Base-by-base conservation (phyloP, 1,284 basidiomycete genomes). In the Caloboletus firmus region DNA sequence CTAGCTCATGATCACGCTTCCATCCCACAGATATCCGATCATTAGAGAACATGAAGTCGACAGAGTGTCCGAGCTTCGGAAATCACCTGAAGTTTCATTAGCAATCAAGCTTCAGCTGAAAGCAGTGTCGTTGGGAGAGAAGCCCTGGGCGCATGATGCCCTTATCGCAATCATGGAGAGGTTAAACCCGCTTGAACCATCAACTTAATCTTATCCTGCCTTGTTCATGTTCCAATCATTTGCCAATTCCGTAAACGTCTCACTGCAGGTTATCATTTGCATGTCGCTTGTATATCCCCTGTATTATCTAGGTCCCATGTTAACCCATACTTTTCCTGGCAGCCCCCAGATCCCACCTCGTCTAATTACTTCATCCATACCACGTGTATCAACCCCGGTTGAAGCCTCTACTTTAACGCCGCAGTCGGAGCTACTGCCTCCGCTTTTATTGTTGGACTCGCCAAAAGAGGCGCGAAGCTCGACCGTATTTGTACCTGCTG, bases 331-430 rank as follows among this genome's bases (percentile, higher is more conserved):
- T 58, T 62, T 70, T 42, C 70, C 67, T 36, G 69, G 69, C 5
- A 69, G 36, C 4, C 67, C 64, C 70, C 70, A 69, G 31, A 69
- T 56, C 10, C 67, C 67, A 11, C 67, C 67, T 51, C 67, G 67
- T 35, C 67, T 70, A 54, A 71, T 47, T 30, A 66, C 40, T 49
- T 69, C 67, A 15, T 71, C 66, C 69, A 72, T 71, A 35, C 60
- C 60, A 15, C 59, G 59, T n/a, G 60, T 67, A 28, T 69, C 69
- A 17, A 72, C 22, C 24, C 68, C 67, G 30, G 45, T 45, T 3
- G 57, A 54, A 7, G 64, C 63, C 49, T 72, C 67, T 26, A 72
- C 55, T 37, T 51, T 66, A 15, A 71, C 44, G 11, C 66, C 51
- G 28, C 58, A 68, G 42, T 68, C 68, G 31, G 62, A 51, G 12